A percentile compares a stretch with the other conserved stretches of the same genome.
phyloP scores from a whole-genome alignment of 2,329 filamentous ascomycete genomes.

The Zasmidium angulare region DNA sequence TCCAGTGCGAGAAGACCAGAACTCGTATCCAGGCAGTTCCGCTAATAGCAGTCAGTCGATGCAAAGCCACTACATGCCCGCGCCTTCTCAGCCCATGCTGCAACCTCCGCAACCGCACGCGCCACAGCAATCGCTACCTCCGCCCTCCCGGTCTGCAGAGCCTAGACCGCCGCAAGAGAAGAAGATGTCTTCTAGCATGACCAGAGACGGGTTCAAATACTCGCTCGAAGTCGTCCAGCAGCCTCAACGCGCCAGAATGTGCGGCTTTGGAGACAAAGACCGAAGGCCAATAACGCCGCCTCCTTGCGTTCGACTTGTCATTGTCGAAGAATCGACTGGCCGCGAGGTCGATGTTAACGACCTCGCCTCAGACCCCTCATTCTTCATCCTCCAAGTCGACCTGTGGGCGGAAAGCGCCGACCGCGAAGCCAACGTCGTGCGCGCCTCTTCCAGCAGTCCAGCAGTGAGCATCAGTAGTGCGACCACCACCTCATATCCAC shows the following conservation, averaged over 20 bases:
- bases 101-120: constrained; percentile 10
- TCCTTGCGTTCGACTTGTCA: constrained; percentile 81
- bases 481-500: constrained; percentile 73
- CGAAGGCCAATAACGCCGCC: constrained; percentile 93
- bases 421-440: constrained; percentile 67
- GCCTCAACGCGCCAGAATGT: constrained; percentile 92
- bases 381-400: constrained; percentile 65
- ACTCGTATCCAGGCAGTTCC: constrained; percentile 18
- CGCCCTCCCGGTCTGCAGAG: constrained; percentile 6
- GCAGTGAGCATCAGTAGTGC: constrained; percentile 73
- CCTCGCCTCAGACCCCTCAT: constrained; percentile 56
- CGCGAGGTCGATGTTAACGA: constrained; percentile 79
- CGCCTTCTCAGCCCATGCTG: constrained; percentile 17
- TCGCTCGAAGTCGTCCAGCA: constrained; percentile 72
- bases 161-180: constrained; percentile 14
- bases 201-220: constrained; percentile 26
- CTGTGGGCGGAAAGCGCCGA: constrained; percentile 63
- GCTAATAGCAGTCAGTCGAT: constrained; percentile 20
- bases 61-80: constrained; percentile 11
- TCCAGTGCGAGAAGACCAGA: constrained; percentile 20
- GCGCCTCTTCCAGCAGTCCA: constrained; percentile 64
- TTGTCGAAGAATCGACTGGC: constrained; percentile 71
- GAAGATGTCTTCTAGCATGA: constrained; percentile 16
- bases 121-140: constrained; percentile 7
- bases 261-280: constrained; percentile 98